Base-by-base conservation (phyloP, 495 filamentous ascomycete species). In the Ramalina peruviana region DNA sequence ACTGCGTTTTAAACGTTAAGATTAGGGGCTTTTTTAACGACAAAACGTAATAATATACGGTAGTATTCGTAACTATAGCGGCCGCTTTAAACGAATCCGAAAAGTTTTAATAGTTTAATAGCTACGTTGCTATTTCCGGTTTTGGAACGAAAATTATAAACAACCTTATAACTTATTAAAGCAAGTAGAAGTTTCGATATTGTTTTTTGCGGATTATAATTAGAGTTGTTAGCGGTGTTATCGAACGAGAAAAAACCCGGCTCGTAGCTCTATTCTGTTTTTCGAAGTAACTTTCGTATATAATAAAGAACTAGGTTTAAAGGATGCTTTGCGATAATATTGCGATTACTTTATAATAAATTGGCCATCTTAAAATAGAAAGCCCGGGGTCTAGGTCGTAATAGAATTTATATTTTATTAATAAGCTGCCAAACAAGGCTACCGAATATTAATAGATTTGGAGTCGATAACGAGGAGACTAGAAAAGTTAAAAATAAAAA, bases 401-500 rank as follows among this genome's bases (percentile, higher is more conserved):
- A 17, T 46, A 30, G 42, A 19, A 17, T 21, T 53, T 17, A 46
- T 50, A 42, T 46, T 30, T 55, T 55, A 50, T 46, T 54, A 20
- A 37, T 25, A 47, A 47, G 48, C 41, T 46, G 36, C 41, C 33
- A 46, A 55, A 55, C 26, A 38, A 53, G 33, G 40, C 43, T 53
- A 36, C 19, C 48, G 36, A 43, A 48, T 53, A 38, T 53, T 53
- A 17, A 25, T 48, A 23, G 43, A 23, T 23, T 4, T 4, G 2
- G 4, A 2, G 23, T 23, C 23, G 36, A 53, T 68, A 10, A 60
- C 61, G 38, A 58, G 51, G 49, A 54, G 27, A 6, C 9, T 33
- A 12, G 2, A 33, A 33, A 33, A 9, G 57, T 66, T 27, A 60
- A 63, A 43, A 51, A 62, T 4, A 57, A 63, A 50, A 9, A 20